These are phyloP conservation scores for Zygotorulaspora danielsina DNA, from an alignment of 805 yeast species.

Conservation along the genomic window DNA sequence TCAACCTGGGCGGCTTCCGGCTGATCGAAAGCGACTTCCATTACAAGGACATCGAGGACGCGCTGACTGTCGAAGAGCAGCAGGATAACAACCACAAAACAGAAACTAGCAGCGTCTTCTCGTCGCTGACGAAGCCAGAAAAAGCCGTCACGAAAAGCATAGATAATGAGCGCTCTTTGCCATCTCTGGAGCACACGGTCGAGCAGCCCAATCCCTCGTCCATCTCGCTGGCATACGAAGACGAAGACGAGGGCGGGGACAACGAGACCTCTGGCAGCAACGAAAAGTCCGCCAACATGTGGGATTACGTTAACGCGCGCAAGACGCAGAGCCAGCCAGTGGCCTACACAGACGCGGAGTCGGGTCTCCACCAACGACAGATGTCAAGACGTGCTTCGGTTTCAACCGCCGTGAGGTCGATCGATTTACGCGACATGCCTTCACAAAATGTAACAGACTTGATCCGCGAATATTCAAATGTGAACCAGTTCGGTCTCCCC, in stretches of 20 bases:
- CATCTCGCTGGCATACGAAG: slow-evolving; percentile 1
- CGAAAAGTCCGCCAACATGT: slow-evolving; percentile 2
- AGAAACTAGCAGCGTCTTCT: background rate
- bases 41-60: slow-evolving; percentile 27
- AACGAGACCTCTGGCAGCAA: too few relatives aligned
- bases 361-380: background rate
- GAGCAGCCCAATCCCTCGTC: slow-evolving; percentile 8
- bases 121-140: slow-evolving; percentile 6
- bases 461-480: slow-evolving; percentile 44
- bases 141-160: slow-evolving; percentile 7
- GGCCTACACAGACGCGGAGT: slow-evolving; percentile 20
- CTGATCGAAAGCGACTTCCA: slow-evolving; percentile 67
- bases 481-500: slow-evolving; percentile 32
- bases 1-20: slow-evolving; percentile 71
- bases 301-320: slow-evolving; percentile 8
- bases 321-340: slow-evolving; percentile 23
- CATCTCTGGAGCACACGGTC: background rate
- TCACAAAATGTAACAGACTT: slow-evolving; percentile 44
- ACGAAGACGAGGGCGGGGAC: background rate
- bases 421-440: slow-evolving; percentile 37
- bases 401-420: slow-evolving; percentile 17
- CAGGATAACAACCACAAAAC: background rate
- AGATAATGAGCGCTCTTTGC: slow-evolving; percentile 2
- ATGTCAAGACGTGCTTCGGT: slow-evolving; percentile 10
- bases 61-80: slow-evolving; percentile 9